Conservation (phyloP, 768 basidiomycete genomes). For the Termitomyces sp. region DNA sequence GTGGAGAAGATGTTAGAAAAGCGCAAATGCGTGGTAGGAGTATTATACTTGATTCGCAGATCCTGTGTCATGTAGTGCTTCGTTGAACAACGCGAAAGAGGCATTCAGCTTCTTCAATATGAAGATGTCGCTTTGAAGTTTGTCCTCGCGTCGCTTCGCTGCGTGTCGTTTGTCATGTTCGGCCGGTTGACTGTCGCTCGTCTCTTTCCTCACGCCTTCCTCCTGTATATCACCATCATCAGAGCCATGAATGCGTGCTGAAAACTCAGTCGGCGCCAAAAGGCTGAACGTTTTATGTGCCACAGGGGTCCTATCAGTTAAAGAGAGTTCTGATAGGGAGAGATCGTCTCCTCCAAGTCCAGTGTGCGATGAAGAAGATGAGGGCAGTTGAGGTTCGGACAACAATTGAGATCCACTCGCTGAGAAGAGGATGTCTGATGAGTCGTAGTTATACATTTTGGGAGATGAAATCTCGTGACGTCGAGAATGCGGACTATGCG, state of each 20-base stretch:
- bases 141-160: slow-evolving; percentile 49
- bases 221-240: neutral
- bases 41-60: slow-evolving; percentile 63
- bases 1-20: neutral
- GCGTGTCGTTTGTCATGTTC: slow-evolving; percentile 15
- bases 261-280: slow-evolving; percentile 9
- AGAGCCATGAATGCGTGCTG: slow-evolving; percentile 7
- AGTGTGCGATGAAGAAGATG: slow-evolving; percentile 19
- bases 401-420: slow-evolving; percentile 21
- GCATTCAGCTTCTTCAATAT: slow-evolving; percentile 69
- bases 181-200: slow-evolving; percentile 11
- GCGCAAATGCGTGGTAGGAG: neutral
- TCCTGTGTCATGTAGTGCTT: slow-evolving; percentile 57
- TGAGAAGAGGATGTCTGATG: slow-evolving; percentile 11
- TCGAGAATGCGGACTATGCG: too few species aligned
- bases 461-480: neutral
- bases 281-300: slow-evolving; percentile 13
- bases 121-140: slow-evolving; percentile 67
- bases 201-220: slow-evolving; percentile 2
- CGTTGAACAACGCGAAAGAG: slow-evolving; percentile 61
- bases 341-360: slow-evolving; percentile 26
- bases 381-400: slow-evolving; percentile 24
- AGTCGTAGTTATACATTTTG: slow-evolving; percentile 12
- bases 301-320: slow-evolving; percentile 20
- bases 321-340: slow-evolving; percentile 31